Evolutionary conservation across 2,329 filamentous ascomycete species (phyloP), one percentile per base, ranked within the genome.

Genomic region (Podosphaera aphanis): DNA sequence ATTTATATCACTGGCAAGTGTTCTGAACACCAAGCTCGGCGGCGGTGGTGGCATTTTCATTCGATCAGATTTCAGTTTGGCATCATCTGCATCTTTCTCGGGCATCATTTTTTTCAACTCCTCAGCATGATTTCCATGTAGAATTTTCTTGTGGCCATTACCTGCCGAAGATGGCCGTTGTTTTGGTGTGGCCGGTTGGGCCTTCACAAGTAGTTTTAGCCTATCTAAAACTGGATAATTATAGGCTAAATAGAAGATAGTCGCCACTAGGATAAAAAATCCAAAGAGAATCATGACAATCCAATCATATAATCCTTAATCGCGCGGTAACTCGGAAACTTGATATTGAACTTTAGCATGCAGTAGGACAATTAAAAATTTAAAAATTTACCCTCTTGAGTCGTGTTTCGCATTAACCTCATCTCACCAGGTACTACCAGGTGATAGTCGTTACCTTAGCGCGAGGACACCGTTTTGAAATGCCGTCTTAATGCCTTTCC

Each of bases 231-330:
- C 11, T 13, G 15, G 11, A 33, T 33, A 33, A 33, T 67, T 66
- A 49, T 77, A 64, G 53, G 69, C 61, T 50, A 77, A 59, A 54
- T 69, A 71, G 40, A 77, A 65, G 46, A 77, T 61, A 0, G 74
- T 74, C 38, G 69, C 74, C 51, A 79, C 58, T 54, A 79, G 64
- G 50, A 79, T 63, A n/a, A 74, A 74, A 50, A 77, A 60, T 51
- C 71, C 74, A 50, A 78, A 54, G 54, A 74, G 58, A 50, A 64
- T 69, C 72, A 77, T 77, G 40, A 21, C 48, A 19, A 19, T 19
- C n/a, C n/a, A 10, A 16, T 16, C 4, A 15, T 20, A 39, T 19
- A 13, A 33, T 33, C 29, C 29, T 33, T 13, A 31, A 50, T 48
- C 50, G 46, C 49, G 25, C 13, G 47, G 46, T 49, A 47, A 49